Percentiles rank a stretch among this genome's conserved stretches.
phyloP scores from a whole-genome alignment of 208 protist species.

The Sergeia podlipaevii region DNA sequence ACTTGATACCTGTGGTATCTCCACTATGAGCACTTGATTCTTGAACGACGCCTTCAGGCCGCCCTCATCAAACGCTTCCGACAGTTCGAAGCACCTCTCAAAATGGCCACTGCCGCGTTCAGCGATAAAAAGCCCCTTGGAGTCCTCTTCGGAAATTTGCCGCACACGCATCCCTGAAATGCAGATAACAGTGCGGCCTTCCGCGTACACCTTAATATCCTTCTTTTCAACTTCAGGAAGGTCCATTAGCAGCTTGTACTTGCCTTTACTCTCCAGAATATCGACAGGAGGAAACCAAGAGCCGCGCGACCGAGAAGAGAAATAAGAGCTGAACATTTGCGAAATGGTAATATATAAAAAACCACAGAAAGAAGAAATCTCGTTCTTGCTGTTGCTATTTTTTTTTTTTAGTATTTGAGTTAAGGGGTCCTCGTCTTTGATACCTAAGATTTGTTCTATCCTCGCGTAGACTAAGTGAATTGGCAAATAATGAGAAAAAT shows the following conservation, averaged over 20 bases:
- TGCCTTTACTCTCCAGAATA: slow-evolving; percentile 44
- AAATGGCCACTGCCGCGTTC: slow-evolving; percentile 68
- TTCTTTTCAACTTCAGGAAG: slow-evolving; percentile 72
- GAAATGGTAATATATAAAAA: not conserved
- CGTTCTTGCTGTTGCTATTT: slow-evolving; percentile 6
- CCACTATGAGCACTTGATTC: slow-evolving; percentile 45
- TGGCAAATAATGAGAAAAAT: no score
- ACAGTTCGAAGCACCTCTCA: slow-evolving; percentile 73
- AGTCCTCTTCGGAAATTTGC: slow-evolving; percentile 23
- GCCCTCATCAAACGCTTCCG: slow-evolving; percentile 21
- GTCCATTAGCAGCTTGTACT: slow-evolving; percentile 61
- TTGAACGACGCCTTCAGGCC: slow-evolving; percentile 51
- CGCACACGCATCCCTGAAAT: slow-evolving; percentile 61
- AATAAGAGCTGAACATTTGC: slow-evolving; percentile 36
- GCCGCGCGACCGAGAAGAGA: slow-evolving; percentile 43
- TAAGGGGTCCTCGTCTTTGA: not conserved
- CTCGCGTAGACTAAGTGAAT: no score
- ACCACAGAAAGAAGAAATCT: not conserved
- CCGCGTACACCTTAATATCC: slow-evolving; percentile 62
- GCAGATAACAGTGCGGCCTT: slow-evolving; percentile 47
- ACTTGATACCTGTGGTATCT: slow-evolving; percentile 61
- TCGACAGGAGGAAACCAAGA: slow-evolving; percentile 78
- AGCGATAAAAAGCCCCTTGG: slow-evolving; percentile 16
- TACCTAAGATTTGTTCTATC: no score
- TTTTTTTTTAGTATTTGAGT: slow-evolving; percentile 6